Evolutionary conservation across 441 rosid genomes (phyloP).

Genomic region (Erodium moschatum): DNA sequence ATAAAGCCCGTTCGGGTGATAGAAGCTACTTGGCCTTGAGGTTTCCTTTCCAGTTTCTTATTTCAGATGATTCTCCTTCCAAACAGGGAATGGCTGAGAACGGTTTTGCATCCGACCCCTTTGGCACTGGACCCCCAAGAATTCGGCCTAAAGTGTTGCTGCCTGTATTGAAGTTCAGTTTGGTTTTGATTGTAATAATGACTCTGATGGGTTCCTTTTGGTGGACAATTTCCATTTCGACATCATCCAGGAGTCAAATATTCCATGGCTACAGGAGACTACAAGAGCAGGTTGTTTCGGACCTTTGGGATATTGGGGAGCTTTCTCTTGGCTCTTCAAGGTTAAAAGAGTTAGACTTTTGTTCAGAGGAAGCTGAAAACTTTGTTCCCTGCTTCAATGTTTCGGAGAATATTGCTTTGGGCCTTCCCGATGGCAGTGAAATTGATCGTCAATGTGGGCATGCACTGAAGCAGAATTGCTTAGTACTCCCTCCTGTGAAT

Average conservation of each 20-base stretch:
- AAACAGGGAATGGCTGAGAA: conserved; percentile 48
- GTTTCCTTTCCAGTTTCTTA: conserved; percentile 6
- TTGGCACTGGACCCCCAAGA: conserved; percentile 43
- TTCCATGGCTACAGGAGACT: conserved; percentile 68
- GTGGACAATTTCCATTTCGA: conserved; percentile 83
- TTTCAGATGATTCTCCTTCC: conserved; percentile 39
- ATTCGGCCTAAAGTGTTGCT: conserved; percentile 37
- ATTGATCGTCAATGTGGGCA: conserved; percentile 59
- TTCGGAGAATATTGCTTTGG: conserved; percentile 53
- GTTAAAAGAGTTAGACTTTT: conserved; percentile 67
- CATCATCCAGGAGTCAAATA: conserved; percentile 64
- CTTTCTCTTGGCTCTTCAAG: conserved; percentile 71
- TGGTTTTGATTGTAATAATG: conserved; percentile 52
- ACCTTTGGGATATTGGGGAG: conserved; percentile 87
- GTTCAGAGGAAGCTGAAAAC: conserved; percentile 58
- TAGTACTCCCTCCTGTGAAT: conserved; percentile 61
- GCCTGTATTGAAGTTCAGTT: conserved; percentile 53
- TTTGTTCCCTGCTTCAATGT: conserved; percentile 76
- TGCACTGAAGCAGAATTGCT: conserved; percentile 48
- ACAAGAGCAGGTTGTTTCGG: conserved; percentile 86
- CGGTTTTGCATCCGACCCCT: conserved; percentile 53
- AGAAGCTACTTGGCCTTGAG: background rate
- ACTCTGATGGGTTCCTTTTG: conserved; percentile 82
- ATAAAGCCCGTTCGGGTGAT: conserved; percentile 12
- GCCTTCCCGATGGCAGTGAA: conserved; percentile 47